Evolutionary conservation across 2,329 filamentous ascomycete genomes (phyloP), one percentile per base, ranked within the genome.

Genomic region (Fusarium sp.): DNA sequence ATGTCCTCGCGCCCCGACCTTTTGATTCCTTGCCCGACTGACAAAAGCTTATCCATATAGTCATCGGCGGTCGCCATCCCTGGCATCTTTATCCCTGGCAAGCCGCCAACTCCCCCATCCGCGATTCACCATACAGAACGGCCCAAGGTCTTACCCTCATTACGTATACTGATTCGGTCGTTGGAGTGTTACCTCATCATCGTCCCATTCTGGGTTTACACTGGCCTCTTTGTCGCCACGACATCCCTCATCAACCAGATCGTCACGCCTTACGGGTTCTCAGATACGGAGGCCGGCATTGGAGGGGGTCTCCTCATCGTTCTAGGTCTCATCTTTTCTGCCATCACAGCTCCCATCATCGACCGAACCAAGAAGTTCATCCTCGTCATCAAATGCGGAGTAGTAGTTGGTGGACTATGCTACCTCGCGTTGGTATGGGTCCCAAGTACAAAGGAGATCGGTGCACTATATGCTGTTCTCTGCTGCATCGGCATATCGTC

Each of bases 1-100:
- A 42, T 20, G 52, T 55, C 11, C 31, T 31, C 31, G 8, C 31
- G 31, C 31, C 31, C 31, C 11, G 31, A 31, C 31, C 9, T 31
- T 31, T 11, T 31, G 31, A 31, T 31, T 31, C 8, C 31, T 31
- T 31, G 31, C 31, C 31, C 31, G 8, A 31, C 31, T 31, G 31
- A 31, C 31, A 31, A 31, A 31, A 33, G 33, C 33, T 14, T 33
- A 13, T 33, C 13, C 13, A 14, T 33, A 6, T 5, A 55, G 51
- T 55, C 51, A 31, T 55, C 51, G 0, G 51, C 20, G 0, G 51
- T 55, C 1, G 51, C 51, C 7, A n/a, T 39, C 14, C 5, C 36
- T 10, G 51, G 51, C 14, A n/a, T n/a, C 1, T 31, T 31, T 0
- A 10, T 55, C 3, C 51, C 51, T 0, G 5, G 4, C 26, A 24